Conservation (phyloP, 805 yeast genomes). For the Sungouiozyma ichnusensis region DNA sequence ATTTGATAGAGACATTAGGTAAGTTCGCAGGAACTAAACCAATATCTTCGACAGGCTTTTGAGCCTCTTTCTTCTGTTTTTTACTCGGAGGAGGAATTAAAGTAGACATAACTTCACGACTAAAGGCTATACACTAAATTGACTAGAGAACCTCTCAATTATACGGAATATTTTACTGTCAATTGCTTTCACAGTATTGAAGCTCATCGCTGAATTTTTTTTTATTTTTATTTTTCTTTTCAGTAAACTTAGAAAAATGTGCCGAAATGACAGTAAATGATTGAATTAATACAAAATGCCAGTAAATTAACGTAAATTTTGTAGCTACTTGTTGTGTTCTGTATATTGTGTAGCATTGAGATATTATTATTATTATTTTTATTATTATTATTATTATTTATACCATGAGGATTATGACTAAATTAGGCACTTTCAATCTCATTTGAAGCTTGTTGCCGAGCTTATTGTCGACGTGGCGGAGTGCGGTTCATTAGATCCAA, state of each 20-base stretch:
- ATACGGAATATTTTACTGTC: no score
- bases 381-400: background rate
- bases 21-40: constrained; percentile 64
- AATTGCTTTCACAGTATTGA: background rate
- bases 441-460: background rate
- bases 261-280: no score
- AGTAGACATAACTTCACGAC: constrained; percentile 59
- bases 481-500: constrained; percentile 26
- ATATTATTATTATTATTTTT: background rate
- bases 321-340: no score
- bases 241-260: no score
- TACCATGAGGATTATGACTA: no score
- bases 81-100: constrained; percentile 89
- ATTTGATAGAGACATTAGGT: constrained; percentile 79
- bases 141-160: background rate
- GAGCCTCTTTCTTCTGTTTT: constrained; percentile 76
- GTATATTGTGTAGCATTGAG: background rate
- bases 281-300: background rate
- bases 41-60: constrained; percentile 58
- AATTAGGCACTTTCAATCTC: no score
- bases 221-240: no score
- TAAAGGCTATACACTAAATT: background rate
- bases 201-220: background rate
- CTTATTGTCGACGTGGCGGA: constrained; percentile 35
- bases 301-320: no score